These are phyloP conservation scores for Proteromonas lacertae DNA, from an alignment of 352 stramenopile species.

Conservation along the genomic window DNA sequence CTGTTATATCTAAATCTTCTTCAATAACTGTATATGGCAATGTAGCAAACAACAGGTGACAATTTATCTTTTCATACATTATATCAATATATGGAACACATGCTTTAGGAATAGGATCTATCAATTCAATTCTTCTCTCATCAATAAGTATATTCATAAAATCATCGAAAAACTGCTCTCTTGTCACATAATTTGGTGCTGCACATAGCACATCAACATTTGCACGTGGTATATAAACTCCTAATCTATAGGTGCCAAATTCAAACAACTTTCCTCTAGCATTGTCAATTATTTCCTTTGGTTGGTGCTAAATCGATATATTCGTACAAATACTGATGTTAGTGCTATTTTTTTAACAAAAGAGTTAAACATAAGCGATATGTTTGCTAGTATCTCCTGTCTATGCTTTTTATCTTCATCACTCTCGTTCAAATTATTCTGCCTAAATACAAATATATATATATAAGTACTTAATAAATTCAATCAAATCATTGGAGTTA, in stretches of 20 bases:
- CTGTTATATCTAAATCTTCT: constrained; percentile 26
- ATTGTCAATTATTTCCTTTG: constrained; percentile 9
- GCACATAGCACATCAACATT: constrained; percentile 42
- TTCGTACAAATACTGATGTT: too few species aligned
- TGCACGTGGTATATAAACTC: constrained; percentile 34
- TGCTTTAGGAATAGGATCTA: constrained; percentile 42
- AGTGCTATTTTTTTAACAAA: too few species aligned
- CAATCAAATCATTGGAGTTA: too few species aligned
- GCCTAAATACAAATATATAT: too few species aligned
- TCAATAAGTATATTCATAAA: constrained; percentile 30
- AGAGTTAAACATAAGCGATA: too few species aligned
- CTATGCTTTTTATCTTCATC: too few species aligned
- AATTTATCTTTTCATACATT: constrained; percentile 37
- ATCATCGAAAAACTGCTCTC: constrained; percentile 38
- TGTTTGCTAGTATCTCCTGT: too few species aligned
- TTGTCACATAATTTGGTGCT: constrained; percentile 29
- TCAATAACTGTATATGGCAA: constrained; percentile 22
- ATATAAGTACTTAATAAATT: too few species aligned
- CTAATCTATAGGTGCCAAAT: constrained; percentile 54
- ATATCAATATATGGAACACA: constrained; percentile 76
- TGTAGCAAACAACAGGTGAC: constrained; percentile 65
- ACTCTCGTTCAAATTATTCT: too few species aligned
- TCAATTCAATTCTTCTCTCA: constrained; percentile 19
- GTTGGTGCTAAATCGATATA: too few species aligned
- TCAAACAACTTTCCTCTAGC: constrained; percentile 42